Evolutionary conservation across 495 filamentous ascomycete genomes (phyloP).

Genomic region (Amorphotheca resinae): DNA sequence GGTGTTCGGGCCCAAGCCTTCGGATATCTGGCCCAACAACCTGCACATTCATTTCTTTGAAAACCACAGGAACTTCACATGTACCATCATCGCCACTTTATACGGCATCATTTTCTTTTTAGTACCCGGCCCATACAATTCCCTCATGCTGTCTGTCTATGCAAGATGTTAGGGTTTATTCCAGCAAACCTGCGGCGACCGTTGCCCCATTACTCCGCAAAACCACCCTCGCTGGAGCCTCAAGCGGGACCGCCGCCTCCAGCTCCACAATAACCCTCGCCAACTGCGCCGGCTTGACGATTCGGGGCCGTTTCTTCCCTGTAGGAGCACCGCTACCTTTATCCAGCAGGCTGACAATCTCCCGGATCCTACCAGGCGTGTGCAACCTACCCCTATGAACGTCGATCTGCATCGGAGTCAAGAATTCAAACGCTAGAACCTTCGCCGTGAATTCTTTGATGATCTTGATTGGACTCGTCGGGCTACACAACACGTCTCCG

Average conservation of each 20-base stretch:
- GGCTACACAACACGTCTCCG: conserved; percentile 75
- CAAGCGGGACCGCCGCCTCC: conserved; percentile 63
- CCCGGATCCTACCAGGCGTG: conserved; percentile 57
- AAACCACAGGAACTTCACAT: too few species aligned
- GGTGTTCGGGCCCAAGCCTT: too few species aligned
- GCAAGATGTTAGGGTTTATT: too few species aligned
- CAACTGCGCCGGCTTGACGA: conserved; percentile 61
- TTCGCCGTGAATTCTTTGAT: conserved; percentile 64
- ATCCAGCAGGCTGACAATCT: conserved; percentile 60
- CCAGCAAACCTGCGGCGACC: conserved; percentile 74
- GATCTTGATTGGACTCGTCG: conserved; percentile 51
- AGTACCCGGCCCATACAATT: not conserved
- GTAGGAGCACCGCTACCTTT: conserved; percentile 46
- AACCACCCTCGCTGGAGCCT: conserved; percentile 67
- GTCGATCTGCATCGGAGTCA: conserved; percentile 81
- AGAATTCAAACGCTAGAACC: conserved; percentile 74
- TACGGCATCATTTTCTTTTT: not conserved
- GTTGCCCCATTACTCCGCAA: conserved; percentile 69
- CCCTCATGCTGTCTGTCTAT: too few species aligned
- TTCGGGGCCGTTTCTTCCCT: conserved; percentile 73
- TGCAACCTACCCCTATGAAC: conserved; percentile 77
- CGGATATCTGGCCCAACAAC: too few species aligned
- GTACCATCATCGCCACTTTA: too few species aligned
- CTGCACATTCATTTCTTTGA: too few species aligned
- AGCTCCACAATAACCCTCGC: conserved; percentile 60